Evolutionary conservation across 139 green algal species (phyloP).

Genomic region (Raphidocelis subcapitata): DNA sequence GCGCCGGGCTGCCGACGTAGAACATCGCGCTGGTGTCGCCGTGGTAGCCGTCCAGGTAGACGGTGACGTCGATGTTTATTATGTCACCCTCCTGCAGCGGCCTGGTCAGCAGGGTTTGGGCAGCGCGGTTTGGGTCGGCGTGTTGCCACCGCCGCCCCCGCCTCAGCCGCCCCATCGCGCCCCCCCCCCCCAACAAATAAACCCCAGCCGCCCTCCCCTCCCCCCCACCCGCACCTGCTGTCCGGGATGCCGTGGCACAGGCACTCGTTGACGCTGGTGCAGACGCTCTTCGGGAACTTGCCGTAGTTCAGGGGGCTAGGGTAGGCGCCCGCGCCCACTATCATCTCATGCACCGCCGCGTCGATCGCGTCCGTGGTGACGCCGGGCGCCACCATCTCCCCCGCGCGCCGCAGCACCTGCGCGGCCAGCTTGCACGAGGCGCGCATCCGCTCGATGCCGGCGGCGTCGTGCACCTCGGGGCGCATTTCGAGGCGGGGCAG

Average conservation of each 20-base stretch:
- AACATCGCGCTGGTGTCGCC: conserved; percentile 88
- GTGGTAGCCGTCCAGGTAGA: conserved; percentile 95
- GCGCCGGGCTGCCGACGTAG: conserved; percentile 38
- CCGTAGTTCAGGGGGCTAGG: conserved; percentile 94
- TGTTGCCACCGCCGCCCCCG: too few relatives aligned
- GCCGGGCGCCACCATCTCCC: conserved; percentile 73
- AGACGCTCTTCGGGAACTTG: conserved; percentile 96
- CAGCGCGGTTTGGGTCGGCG: too few relatives aligned
- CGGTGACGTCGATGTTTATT: conserved; percentile 97
- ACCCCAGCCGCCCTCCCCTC: too few relatives aligned
- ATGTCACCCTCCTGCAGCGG: conserved; percentile 86
- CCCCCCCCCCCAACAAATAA: too few relatives aligned
- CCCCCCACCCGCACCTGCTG: neutral
- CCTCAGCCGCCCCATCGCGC: too few relatives aligned
- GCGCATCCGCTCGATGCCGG: conserved; percentile 75
- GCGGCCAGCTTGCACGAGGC: conserved; percentile 84
- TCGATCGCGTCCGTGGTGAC: conserved; percentile 97
- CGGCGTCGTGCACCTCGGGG: conserved; percentile 62
- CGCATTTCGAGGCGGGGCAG: conserved; percentile 57
- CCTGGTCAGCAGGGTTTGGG: too few relatives aligned
- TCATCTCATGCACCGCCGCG: conserved; percentile 83
- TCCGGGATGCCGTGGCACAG: conserved; percentile 86
- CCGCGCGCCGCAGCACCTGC: conserved; percentile 75
- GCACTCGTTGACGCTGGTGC: conserved; percentile 97
- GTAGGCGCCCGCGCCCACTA: conserved; percentile 86